These are phyloP conservation scores for Teratosphaeria pseudoeucalypti DNA, from an alignment of 2,329 filamentous ascomycete genomes.

Conservation along the genomic window DNA sequence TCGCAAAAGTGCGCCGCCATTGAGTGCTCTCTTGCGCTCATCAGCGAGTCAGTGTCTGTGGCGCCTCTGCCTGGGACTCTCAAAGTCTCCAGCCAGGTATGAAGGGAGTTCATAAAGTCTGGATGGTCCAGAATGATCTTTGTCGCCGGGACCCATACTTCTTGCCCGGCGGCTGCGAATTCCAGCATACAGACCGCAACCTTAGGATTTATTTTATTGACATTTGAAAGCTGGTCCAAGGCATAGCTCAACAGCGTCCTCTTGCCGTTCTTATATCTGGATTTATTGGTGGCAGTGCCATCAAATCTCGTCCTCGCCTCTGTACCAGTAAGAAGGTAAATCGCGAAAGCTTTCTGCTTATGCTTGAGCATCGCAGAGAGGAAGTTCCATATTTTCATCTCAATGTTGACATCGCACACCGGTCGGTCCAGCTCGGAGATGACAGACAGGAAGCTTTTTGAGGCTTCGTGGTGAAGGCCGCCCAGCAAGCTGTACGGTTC, in stretches of 20 bases:
- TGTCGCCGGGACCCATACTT: conserved; percentile 93
- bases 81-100: conserved; percentile 56
- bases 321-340: conserved; percentile 80
- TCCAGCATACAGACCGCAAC: conserved; percentile 68
- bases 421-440: conserved; percentile 69
- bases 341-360: conserved; percentile 90
- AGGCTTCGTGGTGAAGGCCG: conserved; percentile 70
- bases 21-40: conserved; percentile 31
- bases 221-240: conserved; percentile 54
- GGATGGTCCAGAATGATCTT: conserved; percentile 65
- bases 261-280: conserved; percentile 36
- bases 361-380: conserved; percentile 69
- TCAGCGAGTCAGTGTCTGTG: conserved; percentile 17
- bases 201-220: conserved; percentile 53
- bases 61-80: conserved; percentile 28
- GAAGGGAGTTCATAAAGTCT: conserved; percentile 60
- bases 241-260: conserved; percentile 66
- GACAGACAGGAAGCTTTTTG: conserved; percentile 72
- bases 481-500: conserved; percentile 92
- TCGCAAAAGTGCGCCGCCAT: conserved; percentile 77
- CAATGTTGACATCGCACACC: conserved; percentile 53
- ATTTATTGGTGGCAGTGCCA: conserved; percentile 29
- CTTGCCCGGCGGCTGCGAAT: conserved; percentile 80
- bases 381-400: conserved; percentile 69
- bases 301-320: conserved; percentile 67